Conservation (phyloP, 441 rosid genomes). For the Euphorbia schlechtendalii region DNA sequence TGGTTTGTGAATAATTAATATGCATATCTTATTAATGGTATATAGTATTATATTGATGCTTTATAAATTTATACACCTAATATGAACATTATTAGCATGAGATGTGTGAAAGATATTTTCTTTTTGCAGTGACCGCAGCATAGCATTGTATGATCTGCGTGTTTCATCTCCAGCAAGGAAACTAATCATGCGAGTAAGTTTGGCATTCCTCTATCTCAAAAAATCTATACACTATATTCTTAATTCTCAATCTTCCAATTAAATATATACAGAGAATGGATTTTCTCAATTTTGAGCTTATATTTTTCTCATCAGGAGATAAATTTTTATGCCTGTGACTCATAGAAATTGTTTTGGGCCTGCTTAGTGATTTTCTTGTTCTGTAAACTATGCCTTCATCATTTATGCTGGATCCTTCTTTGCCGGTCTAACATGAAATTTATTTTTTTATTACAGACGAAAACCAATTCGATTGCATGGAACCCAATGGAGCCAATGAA, state of each 20-base stretch:
- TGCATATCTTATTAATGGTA: too few species aligned
- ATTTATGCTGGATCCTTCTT: not conserved
- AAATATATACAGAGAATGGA: not conserved
- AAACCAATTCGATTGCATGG: conserved; percentile 87
- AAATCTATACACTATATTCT: not conserved
- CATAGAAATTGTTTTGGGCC: not conserved
- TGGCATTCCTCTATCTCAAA: not conserved
- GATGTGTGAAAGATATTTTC: conserved; percentile 3
- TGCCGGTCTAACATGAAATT: not conserved
- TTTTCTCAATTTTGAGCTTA: too few species aligned
- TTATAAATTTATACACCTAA: too few species aligned
- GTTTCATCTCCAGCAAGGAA: conserved; percentile 75
- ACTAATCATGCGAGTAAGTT: conserved; percentile 72
- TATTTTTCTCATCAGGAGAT: not conserved
- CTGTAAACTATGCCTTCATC: not conserved
- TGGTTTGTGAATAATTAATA: not conserved
- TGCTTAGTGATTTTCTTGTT: not conserved
- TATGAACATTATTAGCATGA: not conserved
- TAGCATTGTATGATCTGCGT: conserved; percentile 78
- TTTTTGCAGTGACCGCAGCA: conserved; percentile 72
- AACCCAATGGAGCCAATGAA: conserved; percentile 99
- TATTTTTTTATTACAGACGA: conserved; percentile 50
- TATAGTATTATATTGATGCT: too few species aligned
- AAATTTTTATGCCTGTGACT: not conserved
- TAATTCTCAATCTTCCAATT: not conserved